Percentiles rank a stretch among this genome's conserved stretches.
Evolutionary conservation across 75 land plant species (phyloP).

Genomic region (Pinus tabuliformis): DNA sequence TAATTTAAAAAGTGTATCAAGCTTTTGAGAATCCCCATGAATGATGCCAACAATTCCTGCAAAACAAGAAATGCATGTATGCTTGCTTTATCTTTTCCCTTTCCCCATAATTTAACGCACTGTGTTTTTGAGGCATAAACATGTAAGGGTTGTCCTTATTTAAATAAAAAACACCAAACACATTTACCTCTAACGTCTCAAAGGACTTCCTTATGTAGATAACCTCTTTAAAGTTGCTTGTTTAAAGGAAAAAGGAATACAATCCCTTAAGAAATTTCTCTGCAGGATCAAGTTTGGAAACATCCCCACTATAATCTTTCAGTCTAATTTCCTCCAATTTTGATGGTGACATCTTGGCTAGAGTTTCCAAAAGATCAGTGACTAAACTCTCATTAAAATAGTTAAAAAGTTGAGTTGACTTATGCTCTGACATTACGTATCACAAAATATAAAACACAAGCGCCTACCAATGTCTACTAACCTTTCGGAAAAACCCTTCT

Average conservation of each 20-base stretch:
- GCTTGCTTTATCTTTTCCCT: neutral
- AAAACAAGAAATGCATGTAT: neutral
- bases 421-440: neutral
- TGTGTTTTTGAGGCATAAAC: neutral
- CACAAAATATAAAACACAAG: neutral
- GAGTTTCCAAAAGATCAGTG: slow-evolving; percentile 60
- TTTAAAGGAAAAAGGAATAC: slow-evolving; percentile 77
- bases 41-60: slow-evolving; percentile 84
- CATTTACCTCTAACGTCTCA: slow-evolving; percentile 64
- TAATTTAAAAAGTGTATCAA: slow-evolving; percentile 76
- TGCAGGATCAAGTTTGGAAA: slow-evolving; percentile 62
- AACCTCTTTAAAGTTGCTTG: slow-evolving; percentile 74
- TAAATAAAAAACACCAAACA: neutral
- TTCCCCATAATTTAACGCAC: neutral
- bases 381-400: slow-evolving; percentile 30
- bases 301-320: slow-evolving; percentile 47
- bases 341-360: slow-evolving; percentile 74
- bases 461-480: neutral
- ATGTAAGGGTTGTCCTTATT: neutral
- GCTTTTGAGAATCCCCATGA: slow-evolving; percentile 80
- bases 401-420: neutral
- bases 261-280: slow-evolving; percentile 76
- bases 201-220: slow-evolving; percentile 58
- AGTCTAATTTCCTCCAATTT: slow-evolving; percentile 72
- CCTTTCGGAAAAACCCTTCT: neutral